These are phyloP conservation scores for Vitis riparia DNA, from an alignment of 164 flowering plant species.

Conservation along the genomic window DNA sequence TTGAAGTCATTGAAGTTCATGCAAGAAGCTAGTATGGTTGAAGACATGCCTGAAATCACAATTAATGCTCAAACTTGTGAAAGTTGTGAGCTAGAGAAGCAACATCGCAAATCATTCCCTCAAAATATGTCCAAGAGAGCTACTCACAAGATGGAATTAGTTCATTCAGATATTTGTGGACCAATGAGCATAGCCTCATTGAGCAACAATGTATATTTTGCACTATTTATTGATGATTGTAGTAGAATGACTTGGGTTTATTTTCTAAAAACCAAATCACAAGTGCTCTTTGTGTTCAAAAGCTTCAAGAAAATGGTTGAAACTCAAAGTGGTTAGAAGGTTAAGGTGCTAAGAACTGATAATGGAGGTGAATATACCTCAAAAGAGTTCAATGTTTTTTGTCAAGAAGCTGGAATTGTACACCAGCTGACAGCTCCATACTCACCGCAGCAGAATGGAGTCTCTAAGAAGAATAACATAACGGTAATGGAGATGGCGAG, in stretches of 20 bases:
- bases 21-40: too few relatives aligned
- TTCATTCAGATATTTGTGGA: not conserved
- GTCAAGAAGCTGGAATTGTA: not conserved
- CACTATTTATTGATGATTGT: conserved; percentile 2
- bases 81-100: not conserved
- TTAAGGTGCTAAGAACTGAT: conserved; percentile 3
- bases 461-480: not conserved
- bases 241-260: conserved; percentile 5
- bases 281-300: not conserved
- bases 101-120: not conserved
- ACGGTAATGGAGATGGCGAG: conserved; percentile 10
- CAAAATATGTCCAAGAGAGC: not conserved
- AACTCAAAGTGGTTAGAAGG: not conserved
- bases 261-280: not conserved
- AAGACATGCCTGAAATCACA: too few relatives aligned
- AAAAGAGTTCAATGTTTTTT: not conserved
- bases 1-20: too few relatives aligned
- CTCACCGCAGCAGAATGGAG: conserved; percentile 1
- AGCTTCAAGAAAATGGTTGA: not conserved
- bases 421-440: not conserved
- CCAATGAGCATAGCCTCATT: not conserved
- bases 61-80: not conserved
- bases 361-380: not conserved
- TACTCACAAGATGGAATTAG: not conserved
- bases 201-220: not conserved